Evolutionary conservation across 768 basidiomycete species (phyloP).

Genomic region (Hypsizygus marmoreus): DNA sequence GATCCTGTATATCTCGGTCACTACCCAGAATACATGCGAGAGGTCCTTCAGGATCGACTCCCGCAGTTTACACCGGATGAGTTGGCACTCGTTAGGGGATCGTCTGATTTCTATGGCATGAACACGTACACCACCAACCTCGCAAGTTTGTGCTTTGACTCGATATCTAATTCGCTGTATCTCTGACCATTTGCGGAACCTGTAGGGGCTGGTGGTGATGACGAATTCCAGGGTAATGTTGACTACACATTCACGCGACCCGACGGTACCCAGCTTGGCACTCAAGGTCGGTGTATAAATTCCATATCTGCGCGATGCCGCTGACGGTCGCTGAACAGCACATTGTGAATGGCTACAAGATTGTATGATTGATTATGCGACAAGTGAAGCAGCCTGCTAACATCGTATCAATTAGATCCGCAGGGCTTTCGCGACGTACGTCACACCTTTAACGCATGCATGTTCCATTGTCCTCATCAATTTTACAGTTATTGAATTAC

Average conservation of each 20-base stretch:
- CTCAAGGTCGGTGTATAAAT: constrained; percentile 44
- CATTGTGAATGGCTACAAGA: constrained; percentile 70
- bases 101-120: constrained; percentile 73
- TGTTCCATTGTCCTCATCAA: constrained; percentile 1
- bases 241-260: constrained; percentile 64
- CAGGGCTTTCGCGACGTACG: constrained; percentile 65
- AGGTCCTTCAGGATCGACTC: constrained; percentile 59
- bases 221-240: constrained; percentile 64
- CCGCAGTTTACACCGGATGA: constrained; percentile 61
- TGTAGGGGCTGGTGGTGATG: constrained; percentile 57
- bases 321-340: constrained; percentile 34
- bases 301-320: background rate
- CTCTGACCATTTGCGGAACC: background rate
- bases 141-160: constrained; percentile 41
- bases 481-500: constrained; percentile 60
- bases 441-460: background rate
- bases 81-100: constrained; percentile 56
- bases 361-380: constrained; percentile 38
- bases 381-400: background rate
- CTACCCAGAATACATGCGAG: constrained; percentile 62
- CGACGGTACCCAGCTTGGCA: constrained; percentile 65
- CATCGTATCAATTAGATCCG: constrained; percentile 45
- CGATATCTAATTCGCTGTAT: background rate
- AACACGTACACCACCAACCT: constrained; percentile 73
- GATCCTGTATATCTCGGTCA: constrained; percentile 74